A percentile compares a stretch with the other conserved stretches of the same genome.
These are phyloP conservation scores for Wickerhamomyces sp. DNA, from an alignment of 1,139 yeast species.

Conservation along the genomic window DNA sequence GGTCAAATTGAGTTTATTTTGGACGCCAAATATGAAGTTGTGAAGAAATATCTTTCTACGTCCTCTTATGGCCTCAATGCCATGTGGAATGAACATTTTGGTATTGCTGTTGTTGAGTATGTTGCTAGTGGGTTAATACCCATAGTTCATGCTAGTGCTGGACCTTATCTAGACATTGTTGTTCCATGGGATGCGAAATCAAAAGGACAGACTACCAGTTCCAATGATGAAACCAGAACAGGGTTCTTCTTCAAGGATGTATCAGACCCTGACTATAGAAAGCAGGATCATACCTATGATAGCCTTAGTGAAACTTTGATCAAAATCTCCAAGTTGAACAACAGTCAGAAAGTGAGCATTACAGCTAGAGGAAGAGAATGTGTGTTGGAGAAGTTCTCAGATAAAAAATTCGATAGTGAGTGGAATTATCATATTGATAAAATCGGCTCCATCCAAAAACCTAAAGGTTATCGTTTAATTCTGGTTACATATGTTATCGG, in stretches of 20 bases:
- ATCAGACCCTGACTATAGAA: slow-evolving; percentile 54
- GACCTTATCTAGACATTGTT: slow-evolving; percentile 86
- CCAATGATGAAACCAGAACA: slow-evolving; percentile 34
- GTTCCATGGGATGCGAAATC: slow-evolving; percentile 42
- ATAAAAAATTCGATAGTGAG: slow-evolving; percentile 48
- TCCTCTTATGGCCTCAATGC: slow-evolving; percentile 84
- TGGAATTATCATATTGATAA: slow-evolving; percentile 50
- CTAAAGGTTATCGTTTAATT: neutral
- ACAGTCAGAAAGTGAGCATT: slow-evolving; percentile 35
- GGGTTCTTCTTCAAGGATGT: slow-evolving; percentile 74
- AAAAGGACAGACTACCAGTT: slow-evolving; percentile 23
- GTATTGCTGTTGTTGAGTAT: slow-evolving; percentile 95
- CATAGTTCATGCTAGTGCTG: slow-evolving; percentile 89
- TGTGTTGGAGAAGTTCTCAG: slow-evolving; percentile 62
- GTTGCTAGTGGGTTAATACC: slow-evolving; percentile 85
- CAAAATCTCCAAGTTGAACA: slow-evolving; percentile 35
- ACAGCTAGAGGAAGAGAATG: slow-evolving; percentile 48
- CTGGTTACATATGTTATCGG: neutral
- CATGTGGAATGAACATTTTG: slow-evolving; percentile 99
- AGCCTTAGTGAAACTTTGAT: slow-evolving; percentile 42
- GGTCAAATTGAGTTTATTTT: slow-evolving; percentile 59
- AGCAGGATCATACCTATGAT: slow-evolving; percentile 31
- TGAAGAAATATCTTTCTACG: slow-evolving; percentile 48
- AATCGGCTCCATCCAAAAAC: neutral
- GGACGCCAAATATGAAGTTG: slow-evolving; percentile 68